phyloP scores from a whole-genome alignment of 1,139 yeast genomes.

The Yamadazyma jaroonii region DNA sequence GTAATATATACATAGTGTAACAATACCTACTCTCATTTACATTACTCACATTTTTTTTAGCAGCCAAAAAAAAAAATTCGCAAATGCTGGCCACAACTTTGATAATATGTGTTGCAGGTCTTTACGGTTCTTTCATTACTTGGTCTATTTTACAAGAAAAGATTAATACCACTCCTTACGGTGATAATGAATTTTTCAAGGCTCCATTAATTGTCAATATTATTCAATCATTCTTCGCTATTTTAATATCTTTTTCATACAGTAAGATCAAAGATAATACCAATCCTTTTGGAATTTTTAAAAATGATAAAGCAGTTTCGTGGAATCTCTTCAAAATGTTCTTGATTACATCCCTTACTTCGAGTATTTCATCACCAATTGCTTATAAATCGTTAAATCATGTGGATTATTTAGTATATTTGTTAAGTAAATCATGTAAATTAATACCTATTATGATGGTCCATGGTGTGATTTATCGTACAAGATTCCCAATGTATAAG shows the following conservation, averaged over 20 bases:
- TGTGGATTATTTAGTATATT: conserved; percentile 80
- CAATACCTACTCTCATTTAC: too few relatives aligned
- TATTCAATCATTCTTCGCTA: conserved; percentile 72
- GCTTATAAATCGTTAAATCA: conserved; percentile 74
- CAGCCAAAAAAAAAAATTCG: not conserved
- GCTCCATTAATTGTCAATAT: conserved; percentile 76
- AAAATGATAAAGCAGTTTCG: conserved; percentile 20
- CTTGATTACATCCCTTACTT: conserved; percentile 67
- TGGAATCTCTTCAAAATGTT: conserved; percentile 38
- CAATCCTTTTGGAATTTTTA: conserved; percentile 30
- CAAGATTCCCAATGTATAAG: conserved; percentile 72
- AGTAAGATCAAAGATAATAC: conserved; percentile 32
- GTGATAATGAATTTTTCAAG: conserved; percentile 52
- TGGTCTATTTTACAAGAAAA: conserved; percentile 95
- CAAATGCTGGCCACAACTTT: conserved; percentile 23
- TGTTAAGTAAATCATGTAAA: conserved; percentile 91
- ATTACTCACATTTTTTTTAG: too few relatives aligned
- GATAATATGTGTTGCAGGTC: conserved; percentile 61
- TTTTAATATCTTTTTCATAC: conserved; percentile 63
- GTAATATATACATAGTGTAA: conserved; percentile 5
- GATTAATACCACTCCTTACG: conserved; percentile 76
- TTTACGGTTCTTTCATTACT: conserved; percentile 78
- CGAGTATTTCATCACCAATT: conserved; percentile 78
- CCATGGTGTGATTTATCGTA: conserved; percentile 70
- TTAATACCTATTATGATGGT: conserved; percentile 88